Conservation (phyloP, 805 yeast genomes). For the Myxozyma sirexii region DNA sequence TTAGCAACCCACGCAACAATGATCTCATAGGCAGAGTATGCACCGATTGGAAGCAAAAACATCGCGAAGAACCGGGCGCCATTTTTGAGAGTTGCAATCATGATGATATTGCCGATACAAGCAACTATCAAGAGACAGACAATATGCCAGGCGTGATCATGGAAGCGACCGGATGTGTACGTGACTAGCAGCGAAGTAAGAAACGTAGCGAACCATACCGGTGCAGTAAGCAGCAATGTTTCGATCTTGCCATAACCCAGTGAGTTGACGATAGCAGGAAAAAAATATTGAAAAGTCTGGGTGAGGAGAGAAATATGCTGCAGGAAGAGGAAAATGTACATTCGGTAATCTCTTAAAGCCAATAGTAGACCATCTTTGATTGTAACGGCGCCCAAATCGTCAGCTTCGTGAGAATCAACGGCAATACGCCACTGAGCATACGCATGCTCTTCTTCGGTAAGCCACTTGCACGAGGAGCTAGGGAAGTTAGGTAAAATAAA, state of each 20-base stretch:
- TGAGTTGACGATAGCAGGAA: conserved; percentile 60
- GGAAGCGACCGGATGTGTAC: conserved; percentile 25
- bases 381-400: conserved; percentile 22
- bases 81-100: conserved; percentile 12
- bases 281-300: conserved; percentile 52
- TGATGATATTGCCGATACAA: conserved; percentile 22
- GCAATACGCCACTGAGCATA: conserved; percentile 35
- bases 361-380: conserved; percentile 22
- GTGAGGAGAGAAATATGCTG: conserved; percentile 30
- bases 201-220: conserved; percentile 61
- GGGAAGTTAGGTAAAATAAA: conserved; percentile 53
- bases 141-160: conserved; percentile 27
- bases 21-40: conserved; percentile 24
- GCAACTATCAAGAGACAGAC: conserved; percentile 7
- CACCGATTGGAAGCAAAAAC: conserved; percentile 29
- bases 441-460: conserved; percentile 32
- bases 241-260: conserved; percentile 53
- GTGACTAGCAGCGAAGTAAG: conserved; percentile 49
- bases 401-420: conserved; percentile 27
- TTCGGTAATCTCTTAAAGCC: conserved; percentile 27
- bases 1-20: conserved; percentile 28
- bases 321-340: conserved; percentile 26
- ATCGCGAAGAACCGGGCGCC: conserved; percentile 28
- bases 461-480: conserved; percentile 37
- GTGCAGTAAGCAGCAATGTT: conserved; percentile 59